Evolutionary conservation across 257 asterid species (phyloP), one percentile per base, ranked within the genome.

Genomic region (Sherardia arvensis): DNA sequence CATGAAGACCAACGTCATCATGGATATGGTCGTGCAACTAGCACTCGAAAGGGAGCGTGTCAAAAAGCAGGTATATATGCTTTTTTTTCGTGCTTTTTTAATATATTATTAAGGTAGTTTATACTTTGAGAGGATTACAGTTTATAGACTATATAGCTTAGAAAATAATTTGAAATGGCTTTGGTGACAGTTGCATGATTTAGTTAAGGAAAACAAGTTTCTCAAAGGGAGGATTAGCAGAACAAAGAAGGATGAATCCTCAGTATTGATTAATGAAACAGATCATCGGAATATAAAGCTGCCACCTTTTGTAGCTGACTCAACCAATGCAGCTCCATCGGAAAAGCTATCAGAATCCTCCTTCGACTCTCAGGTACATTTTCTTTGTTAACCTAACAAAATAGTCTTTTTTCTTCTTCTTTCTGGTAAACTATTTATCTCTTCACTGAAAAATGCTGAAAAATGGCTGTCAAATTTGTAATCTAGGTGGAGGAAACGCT

Each of bases 41-140:
- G 81, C 93, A 26, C 18, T 69, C 8, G 95, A 92, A 80, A 81
- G 99, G 81, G 90, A 89, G 64, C 95, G 89, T 1, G 78, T 92
- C 62, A 78, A 84, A 53, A 79, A 84, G 68, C 85, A 81, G 95
- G 99, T 92, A 32, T 30, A 15, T 43, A 12, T 43, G 1, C 23
- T 3, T 59, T 18, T 11, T 38, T 38, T 38, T 38, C 23, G 22
- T 53, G 51, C 4, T 58, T 26, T 58, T 26, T 14, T 14, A 10
- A 14, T 17, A 55, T 26, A 33, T 1, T 26, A 29, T 36, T 63
- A 12, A 1, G 22, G 65, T 14, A 26, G n/a, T 54, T 55, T 53
- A 54, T 22, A 61, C 8, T 30, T 18, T 32, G 17, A 28, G 22
- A 29, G 34, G n/a, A 48, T 22, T 4, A 40, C 33, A 57, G n/a